Evolutionary conservation across 352 stramenopile species (phyloP).

Genomic region (Plasmopara muralis): DNA sequence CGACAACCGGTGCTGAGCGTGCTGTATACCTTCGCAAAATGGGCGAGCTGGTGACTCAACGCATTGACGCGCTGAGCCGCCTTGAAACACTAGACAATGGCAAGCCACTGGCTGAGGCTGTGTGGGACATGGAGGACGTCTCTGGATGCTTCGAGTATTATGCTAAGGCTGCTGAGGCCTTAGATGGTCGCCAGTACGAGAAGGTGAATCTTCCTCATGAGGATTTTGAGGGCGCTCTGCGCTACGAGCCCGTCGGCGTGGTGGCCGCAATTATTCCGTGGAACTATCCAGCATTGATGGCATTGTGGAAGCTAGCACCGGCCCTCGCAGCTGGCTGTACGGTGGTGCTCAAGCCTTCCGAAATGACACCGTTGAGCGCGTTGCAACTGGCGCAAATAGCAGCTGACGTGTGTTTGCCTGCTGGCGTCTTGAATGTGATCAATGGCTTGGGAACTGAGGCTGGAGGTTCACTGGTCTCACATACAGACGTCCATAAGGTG

Average conservation of each 20-base stretch:
- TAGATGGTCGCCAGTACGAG: conserved; percentile 45
- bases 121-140: conserved; percentile 70
- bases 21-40: conserved; percentile 16
- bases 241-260: conserved; percentile 65
- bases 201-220: conserved; percentile 3
- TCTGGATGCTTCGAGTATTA: conserved; percentile 37
- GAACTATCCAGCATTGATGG: conserved; percentile 42
- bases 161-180: conserved; percentile 14
- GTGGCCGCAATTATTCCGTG: conserved; percentile 56
- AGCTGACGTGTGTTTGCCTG: conserved; percentile 48
- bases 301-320: conserved; percentile 71
- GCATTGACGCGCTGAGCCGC: conserved; percentile 27
- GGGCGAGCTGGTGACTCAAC: conserved; percentile 16
- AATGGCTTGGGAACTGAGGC: conserved; percentile 55
- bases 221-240: conserved; percentile 25
- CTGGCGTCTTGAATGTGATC: conserved; percentile 63
- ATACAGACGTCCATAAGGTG: conserved; percentile 35
- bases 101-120: conserved; percentile 53
- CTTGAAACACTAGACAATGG: conserved; percentile 67
- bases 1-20: conserved; percentile 39
- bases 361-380: conserved; percentile 90
- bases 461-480: conserved; percentile 51
- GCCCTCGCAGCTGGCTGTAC: conserved; percentile 92
- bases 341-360: conserved; percentile 40
- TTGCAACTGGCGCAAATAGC: conserved; percentile 64